Evolutionary conservation across 2,329 filamentous ascomycete genomes (phyloP).

Genomic region (Torrubiella hemipterigena): DNA sequence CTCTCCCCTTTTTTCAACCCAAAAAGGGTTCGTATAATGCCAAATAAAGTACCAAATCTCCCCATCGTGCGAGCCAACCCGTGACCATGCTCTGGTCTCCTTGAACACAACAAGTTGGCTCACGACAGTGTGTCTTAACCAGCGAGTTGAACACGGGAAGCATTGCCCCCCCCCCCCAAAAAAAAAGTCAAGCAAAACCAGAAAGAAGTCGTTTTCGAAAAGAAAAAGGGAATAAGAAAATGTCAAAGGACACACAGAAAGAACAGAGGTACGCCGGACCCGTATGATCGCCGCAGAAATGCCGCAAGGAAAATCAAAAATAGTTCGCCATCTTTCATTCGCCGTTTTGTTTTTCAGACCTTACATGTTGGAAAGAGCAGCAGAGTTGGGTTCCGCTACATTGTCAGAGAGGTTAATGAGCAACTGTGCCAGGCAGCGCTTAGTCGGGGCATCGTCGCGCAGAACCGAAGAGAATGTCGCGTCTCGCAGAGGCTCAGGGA

Average conservation of each 20-base stretch:
- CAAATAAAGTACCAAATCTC: too few species aligned
- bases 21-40: too few species aligned
- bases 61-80: too few species aligned
- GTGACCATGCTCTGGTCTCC: too few species aligned
- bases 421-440: slow-evolving; percentile 92
- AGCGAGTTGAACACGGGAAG: too few species aligned
- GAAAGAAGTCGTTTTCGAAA: not conserved
- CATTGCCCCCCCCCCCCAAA: too few species aligned
- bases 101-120: too few species aligned
- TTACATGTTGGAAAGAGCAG: slow-evolving; percentile 22
- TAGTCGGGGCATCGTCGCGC: slow-evolving; percentile 92
- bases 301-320: not conserved
- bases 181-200: not conserved
- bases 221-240: not conserved
- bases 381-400: slow-evolving; percentile 40
- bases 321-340: not conserved
- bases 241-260: not conserved
- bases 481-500: slow-evolving; percentile 96
- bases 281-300: not conserved
- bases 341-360: not conserved
- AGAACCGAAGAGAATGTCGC: slow-evolving; percentile 95
- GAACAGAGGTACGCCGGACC: not conserved
- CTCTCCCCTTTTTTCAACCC: too few species aligned
- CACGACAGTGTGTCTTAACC: too few species aligned
- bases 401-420: slow-evolving; percentile 93